Evolutionary conservation across 2,329 filamentous ascomycete species (phyloP), one percentile per base, ranked within the genome.

Genomic region (Diaporthe australafricana): DNA sequence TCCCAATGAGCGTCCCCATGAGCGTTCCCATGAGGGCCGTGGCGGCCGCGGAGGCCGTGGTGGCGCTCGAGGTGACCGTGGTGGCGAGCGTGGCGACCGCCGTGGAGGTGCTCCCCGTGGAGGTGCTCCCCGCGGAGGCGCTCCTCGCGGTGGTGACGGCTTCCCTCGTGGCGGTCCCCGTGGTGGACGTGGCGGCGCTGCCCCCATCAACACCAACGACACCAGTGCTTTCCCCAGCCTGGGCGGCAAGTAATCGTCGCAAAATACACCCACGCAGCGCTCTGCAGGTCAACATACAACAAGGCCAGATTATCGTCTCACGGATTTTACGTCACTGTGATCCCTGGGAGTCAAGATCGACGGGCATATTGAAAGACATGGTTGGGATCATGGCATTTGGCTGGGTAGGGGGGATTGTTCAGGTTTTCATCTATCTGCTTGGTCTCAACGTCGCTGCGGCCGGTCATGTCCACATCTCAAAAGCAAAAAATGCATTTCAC

Each of bases 211-310:
- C 85, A 85, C 86, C 79, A 86, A 80, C 78, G 88, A 90, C 77
- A 82, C 89, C 85, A 83, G 81, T 75, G 88, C 88, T 74, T 90
- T 91, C 86, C 89, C 89, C 78, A 89, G 87, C 84, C 84, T 91
- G 77, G 88, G 88, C 78, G 85, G 86, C 81, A 88, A 69, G 14
- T 69, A 69, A 57, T 45, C 87, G 80, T 78, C 76, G 76, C 75
- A 62, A 66, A 48, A 62, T 17, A 55, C 45, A 71, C 70, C 55
- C 57, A 60, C 50, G 67, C 70, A 66, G 25, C 30, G 53, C 50
- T 42, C 60, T 56, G 60, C 60, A 48, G 40, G 47, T 40, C 32
- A 62, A 12, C 57, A 56, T 35, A 72, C 35, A 38, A 67, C 40
- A 69, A 20, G 52, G 52, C 66, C 70, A 73, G 65, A 65, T 48